Conservation (phyloP, 78 protist genomes). For the slime mould (Dictyostelium discoideum) region dicty_2.7 NC_007090.3:1149501-1150000, state of each 20-base stretch:
- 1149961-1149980: conserved; percentile 9
- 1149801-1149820: neutral
- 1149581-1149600: too few relatives aligned
- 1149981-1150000: neutral
- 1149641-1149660: too few relatives aligned
- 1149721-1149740: neutral
- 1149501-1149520: neutral
- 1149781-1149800: neutral
- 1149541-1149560: neutral
- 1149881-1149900: neutral
- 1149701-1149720: too few relatives aligned
- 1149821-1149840: neutral
- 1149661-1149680: neutral
- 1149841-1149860: neutral
- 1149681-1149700: neutral
- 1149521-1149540: neutral
- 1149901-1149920: neutral
- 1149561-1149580: neutral
- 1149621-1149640: too few relatives aligned
- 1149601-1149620: too few relatives aligned
- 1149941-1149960: neutral
- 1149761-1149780: neutral
- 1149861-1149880: neutral
- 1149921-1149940: neutral
- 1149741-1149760: neutral